phyloP scores from a whole-genome alignment of 257 asterid species.

The Lantana camara region DNA sequence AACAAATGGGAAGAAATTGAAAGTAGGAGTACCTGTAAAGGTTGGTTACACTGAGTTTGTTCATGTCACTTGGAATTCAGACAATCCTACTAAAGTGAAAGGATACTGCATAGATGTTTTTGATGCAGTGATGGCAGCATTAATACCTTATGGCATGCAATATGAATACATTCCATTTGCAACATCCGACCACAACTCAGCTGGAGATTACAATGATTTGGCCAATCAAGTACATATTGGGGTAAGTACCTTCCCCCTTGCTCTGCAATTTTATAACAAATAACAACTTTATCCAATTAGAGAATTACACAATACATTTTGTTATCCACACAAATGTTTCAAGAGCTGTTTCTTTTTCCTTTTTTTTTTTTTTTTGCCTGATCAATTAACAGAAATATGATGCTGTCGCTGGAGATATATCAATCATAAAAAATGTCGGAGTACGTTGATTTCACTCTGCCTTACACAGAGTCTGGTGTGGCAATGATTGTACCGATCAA shows the following conservation, averaged over 20 bases:
- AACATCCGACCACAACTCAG: slow-evolving; percentile 11
- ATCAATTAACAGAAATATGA: slow-evolving; percentile 28
- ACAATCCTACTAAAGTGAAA: slow-evolving; percentile 32
- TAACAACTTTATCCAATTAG: too few relatives aligned
- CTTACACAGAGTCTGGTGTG: slow-evolving; percentile 34
- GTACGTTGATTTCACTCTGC: slow-evolving; percentile 31
- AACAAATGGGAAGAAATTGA: slow-evolving; percentile 46
- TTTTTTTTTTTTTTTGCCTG: not conserved
- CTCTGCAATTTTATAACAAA: not conserved
- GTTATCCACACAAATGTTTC: too few relatives aligned
- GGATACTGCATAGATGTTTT: slow-evolving; percentile 56
- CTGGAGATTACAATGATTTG: slow-evolving; percentile 27
- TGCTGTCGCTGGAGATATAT: slow-evolving; percentile 34
- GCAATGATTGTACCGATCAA: slow-evolving; percentile 28
- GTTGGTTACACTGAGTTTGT: slow-evolving; percentile 44
- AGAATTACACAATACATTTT: too few relatives aligned
- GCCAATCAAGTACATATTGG: slow-evolving; percentile 36
- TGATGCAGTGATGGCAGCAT: slow-evolving; percentile 42
- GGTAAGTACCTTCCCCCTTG: slow-evolving; percentile 29
- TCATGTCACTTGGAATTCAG: slow-evolving; percentile 29
- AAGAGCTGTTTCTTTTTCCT: too few relatives aligned
- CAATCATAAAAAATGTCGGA: slow-evolving; percentile 28
- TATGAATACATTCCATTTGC: slow-evolving; percentile 32
- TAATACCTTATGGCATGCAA: slow-evolving; percentile 40
- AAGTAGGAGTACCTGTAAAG: slow-evolving; percentile 48